Conservation (phyloP, 1,139 yeast genomes). For the Suhomyces ambrosiae region DNA sequence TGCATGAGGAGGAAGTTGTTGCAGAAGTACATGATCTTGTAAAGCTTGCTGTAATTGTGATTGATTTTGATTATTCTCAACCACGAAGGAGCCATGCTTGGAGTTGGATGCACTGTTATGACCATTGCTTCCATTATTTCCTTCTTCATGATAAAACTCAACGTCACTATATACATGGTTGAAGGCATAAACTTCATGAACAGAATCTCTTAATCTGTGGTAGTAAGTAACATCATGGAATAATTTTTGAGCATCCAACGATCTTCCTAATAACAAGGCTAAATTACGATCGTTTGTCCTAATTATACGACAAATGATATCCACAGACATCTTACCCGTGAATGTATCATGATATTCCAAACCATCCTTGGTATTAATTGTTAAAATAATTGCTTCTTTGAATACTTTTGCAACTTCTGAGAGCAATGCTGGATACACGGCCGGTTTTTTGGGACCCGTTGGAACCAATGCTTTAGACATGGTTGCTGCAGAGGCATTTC, state of each 20-base stretch:
- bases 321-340: slow-evolving; percentile 94
- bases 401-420: slow-evolving; percentile 84
- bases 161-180: slow-evolving; percentile 55
- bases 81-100: slow-evolving; percentile 36
- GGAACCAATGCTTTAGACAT: slow-evolving; percentile 45
- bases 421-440: slow-evolving; percentile 84
- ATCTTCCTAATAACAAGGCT: slow-evolving; percentile 85
- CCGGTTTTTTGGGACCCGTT: slow-evolving; percentile 51
- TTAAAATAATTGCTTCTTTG: slow-evolving; percentile 67
- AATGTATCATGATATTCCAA: slow-evolving; percentile 92
- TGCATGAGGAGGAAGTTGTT: slow-evolving; percentile 16
- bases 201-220: slow-evolving; percentile 86
- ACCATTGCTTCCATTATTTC: slow-evolving; percentile 20
- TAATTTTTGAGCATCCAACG: slow-evolving; percentile 90
- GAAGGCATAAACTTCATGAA: slow-evolving; percentile 85
- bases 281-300: slow-evolving; percentile 89
- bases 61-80: slow-evolving; percentile 15
- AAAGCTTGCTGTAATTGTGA: slow-evolving; percentile 14
- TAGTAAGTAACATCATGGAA: slow-evolving; percentile 96
- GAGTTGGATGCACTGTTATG: slow-evolving; percentile 24
- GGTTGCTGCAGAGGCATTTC: slow-evolving; percentile 35
- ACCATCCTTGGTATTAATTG: slow-evolving; percentile 91
- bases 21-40: slow-evolving; percentile 18
- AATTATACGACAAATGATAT: slow-evolving; percentile 78
- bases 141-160: slow-evolving; percentile 39